Evolutionary conservation across 371 early-diverging fungal genomes (phyloP).

Genomic region (Amoeboaphelidium protococcarum): DNA sequence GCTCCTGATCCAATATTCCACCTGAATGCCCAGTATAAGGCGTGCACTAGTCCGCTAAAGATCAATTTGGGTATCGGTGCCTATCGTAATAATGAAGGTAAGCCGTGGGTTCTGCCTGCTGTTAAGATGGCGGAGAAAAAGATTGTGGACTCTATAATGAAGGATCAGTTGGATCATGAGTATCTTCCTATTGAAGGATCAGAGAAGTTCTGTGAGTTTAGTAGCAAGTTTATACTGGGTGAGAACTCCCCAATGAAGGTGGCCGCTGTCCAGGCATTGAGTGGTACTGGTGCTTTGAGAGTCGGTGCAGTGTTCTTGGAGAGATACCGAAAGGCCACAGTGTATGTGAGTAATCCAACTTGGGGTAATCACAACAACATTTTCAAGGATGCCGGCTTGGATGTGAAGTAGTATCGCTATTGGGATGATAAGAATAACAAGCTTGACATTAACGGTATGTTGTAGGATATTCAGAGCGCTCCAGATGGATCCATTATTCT

Average conservation of each 20-base stretch:
- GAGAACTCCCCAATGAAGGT: conserved; percentile 10
- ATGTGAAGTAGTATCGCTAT: conserved; percentile 56
- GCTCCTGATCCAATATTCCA: conserved; percentile 78
- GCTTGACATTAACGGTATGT: conserved; percentile 45
- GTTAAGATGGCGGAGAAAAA: conserved; percentile 67
- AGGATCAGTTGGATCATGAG: conserved; percentile 62
- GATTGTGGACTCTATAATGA: conserved; percentile 18
- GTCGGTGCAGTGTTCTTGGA: conserved; percentile 47
- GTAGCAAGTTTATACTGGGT: conserved; percentile 57
- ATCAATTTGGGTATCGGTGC: conserved; percentile 92
- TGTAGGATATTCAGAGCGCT: conserved; percentile 32
- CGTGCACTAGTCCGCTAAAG: conserved; percentile 46
- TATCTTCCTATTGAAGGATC: conserved; percentile 69
- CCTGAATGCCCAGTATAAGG: conserved; percentile 48
- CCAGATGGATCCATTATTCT: conserved; percentile 46
- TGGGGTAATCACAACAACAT: conserved; percentile 78
- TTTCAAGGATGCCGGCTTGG: conserved; percentile 52
- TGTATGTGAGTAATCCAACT: conserved; percentile 77
- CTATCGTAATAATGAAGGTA: conserved; percentile 65
- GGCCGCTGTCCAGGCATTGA: conserved; percentile 58
- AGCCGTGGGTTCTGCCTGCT: conserved; percentile 82
- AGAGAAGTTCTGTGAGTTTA: conserved; percentile 38
- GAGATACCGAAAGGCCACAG: conserved; percentile 33
- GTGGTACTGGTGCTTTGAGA: conserved; percentile 82
- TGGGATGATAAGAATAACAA: conserved; percentile 49